Evolutionary conservation across 257 asterid genomes (phyloP).

Genomic region (Jasminum sambac): DNA sequence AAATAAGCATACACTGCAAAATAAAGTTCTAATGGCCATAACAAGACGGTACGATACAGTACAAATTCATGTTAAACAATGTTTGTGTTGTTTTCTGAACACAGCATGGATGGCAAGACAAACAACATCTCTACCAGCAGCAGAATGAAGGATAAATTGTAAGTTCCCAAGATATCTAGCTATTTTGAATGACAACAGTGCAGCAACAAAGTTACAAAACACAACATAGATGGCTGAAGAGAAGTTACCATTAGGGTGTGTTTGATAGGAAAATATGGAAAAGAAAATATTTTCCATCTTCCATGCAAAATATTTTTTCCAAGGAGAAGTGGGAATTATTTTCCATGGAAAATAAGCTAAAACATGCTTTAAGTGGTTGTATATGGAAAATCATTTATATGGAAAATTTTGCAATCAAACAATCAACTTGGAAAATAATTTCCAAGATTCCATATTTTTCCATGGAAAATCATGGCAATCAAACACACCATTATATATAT

Average conservation of each 20-base stretch:
- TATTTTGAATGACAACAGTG: conserved; percentile 5
- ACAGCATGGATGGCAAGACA: conserved; percentile 6
- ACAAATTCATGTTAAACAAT: conserved; percentile 14
- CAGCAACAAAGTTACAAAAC: conserved; percentile 1
- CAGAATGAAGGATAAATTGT: background rate
- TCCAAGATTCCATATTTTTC: too few species aligned
- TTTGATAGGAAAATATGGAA: too few species aligned
- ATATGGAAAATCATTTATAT: too few species aligned
- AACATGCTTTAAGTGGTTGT: too few species aligned
- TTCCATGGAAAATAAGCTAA: too few species aligned
- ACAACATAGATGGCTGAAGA: conserved; percentile 10
- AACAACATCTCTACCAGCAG: background rate
- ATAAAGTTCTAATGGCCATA: background rate
- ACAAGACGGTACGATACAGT: background rate
- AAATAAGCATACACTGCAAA: background rate
- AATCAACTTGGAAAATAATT: too few species aligned
- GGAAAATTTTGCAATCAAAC: too few species aligned
- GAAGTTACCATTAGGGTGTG: too few species aligned
- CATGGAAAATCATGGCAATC: too few species aligned
- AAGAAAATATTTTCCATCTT: too few species aligned
- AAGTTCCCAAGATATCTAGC: background rate
- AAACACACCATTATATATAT: conserved; percentile 5
- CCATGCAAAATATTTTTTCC: too few species aligned
- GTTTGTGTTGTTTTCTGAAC: conserved; percentile 15
- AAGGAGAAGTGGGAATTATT: too few species aligned